Conservation (phyloP, 768 basidiomycete genomes). For the Auricularia sp. region DNA sequence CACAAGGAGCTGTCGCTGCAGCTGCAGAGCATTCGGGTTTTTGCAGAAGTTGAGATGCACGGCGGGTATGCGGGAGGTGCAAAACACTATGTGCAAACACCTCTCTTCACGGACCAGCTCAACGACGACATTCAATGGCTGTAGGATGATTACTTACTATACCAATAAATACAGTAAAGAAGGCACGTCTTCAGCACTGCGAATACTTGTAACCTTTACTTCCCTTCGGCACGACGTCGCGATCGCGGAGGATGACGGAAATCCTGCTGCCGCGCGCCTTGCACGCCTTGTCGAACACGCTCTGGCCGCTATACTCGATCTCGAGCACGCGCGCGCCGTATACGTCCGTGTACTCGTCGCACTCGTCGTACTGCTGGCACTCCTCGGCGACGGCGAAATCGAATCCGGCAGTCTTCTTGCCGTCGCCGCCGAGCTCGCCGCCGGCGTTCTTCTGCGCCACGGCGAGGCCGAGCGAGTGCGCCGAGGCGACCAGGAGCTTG, state of each 20-base stretch:
- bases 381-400: conserved; percentile 1
- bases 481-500: neutral
- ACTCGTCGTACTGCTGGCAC: conserved; percentile 1
- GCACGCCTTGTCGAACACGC: neutral
- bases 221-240: neutral
- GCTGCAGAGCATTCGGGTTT: too few relatives aligned
- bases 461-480: neutral
- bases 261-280: neutral
- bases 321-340: neutral
- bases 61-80: too few relatives aligned
- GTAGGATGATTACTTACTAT: too few relatives aligned
- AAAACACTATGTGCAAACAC: too few relatives aligned
- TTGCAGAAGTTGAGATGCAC: too few relatives aligned
- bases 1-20: too few relatives aligned
- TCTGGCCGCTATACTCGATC: neutral
- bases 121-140: too few relatives aligned
- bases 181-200: neutral
- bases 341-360: neutral
- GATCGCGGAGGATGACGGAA: neutral
- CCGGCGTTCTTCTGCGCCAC: neutral
- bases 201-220: neutral
- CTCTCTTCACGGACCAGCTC: too few relatives aligned
- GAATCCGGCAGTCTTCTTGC: neutral
- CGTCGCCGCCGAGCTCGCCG: neutral
- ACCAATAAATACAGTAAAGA: too few relatives aligned